Conservation (phyloP, 139 green algal species). For the Volvox africanus region DNA sequence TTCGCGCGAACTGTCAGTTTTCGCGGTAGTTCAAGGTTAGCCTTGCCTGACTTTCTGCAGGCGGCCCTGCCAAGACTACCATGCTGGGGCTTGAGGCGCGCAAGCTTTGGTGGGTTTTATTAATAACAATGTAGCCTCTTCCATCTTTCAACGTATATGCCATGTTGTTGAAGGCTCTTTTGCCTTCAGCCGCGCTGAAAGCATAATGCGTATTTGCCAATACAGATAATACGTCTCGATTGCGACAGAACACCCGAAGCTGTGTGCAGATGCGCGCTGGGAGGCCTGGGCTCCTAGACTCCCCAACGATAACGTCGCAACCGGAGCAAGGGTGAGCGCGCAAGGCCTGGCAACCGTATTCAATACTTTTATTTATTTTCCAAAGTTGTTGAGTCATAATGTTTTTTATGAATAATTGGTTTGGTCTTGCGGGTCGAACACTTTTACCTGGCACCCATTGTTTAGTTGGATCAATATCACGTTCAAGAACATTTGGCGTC, state of each 20-base stretch:
- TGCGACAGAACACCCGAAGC: not conserved
- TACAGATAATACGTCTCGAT: not conserved
- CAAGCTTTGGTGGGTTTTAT: constrained; percentile 5
- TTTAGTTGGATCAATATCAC: too few species aligned
- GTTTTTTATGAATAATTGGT: too few species aligned
- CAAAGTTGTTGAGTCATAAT: too few species aligned
- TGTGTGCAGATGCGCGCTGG: not conserved
- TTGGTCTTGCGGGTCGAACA: too few species aligned
- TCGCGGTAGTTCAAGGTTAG: too few species aligned
- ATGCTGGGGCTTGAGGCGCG: not conserved
- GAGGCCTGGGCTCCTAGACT: constrained; percentile 31
- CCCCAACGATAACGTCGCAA: constrained; percentile 13
- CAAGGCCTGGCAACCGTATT: too few species aligned
- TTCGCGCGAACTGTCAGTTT: too few species aligned
- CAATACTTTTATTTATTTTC: too few species aligned
- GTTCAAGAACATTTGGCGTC: too few species aligned
- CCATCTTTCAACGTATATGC: not conserved
- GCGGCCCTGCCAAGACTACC: not conserved
- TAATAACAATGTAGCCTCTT: not conserved
- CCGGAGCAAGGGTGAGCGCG: constrained; percentile 28
- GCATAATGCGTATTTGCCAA: not conserved
- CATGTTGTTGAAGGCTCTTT: not conserved
- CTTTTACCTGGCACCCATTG: too few species aligned
- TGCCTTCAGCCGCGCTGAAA: not conserved
- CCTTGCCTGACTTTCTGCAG: not conserved